Base-by-base conservation (phyloP, 495 filamentous ascomycete genomes). In the Chaetomium fimeti region DNA sequence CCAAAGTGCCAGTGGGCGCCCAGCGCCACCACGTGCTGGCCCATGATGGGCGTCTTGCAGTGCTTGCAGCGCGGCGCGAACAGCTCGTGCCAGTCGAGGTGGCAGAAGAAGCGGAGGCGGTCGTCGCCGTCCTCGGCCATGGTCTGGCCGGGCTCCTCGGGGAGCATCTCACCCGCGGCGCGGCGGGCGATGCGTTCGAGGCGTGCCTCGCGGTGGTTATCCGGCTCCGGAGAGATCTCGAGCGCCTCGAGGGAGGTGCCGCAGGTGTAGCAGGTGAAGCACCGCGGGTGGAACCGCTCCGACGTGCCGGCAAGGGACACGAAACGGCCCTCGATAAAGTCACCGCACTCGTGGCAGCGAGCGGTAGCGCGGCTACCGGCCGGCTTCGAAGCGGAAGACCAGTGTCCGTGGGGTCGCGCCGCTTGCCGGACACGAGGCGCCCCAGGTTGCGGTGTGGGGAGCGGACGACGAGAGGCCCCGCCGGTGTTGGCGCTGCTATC, bases 31-130 rank as follows among this genome's bases (percentile, higher is more conserved):
- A 96, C 86, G 47, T 97, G 90, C 78, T 98, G 93, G 48, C 92
- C 91, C 73, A 98, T 90, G 69, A 99, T 99, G n/a, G 94, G 94
- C 28, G 94, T 99, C 77, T 90, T 94, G 82, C 94, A 99, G 76
- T 88, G 92, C 78, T 93, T 93, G 79, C 94, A 99, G 47, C 91
- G 86, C 20, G 94, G 94, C 60, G 90, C 92, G 75, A 90, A 98
- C 43, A 90, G 77, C 71, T 99, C 94, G 74, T 99, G 94, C 83
- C 92, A 99, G 79, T 99, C 94, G 24, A 99, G 84, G 74, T 98
- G 95, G 78, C 94, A 99, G 78, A 90, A 99, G 81, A 97, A 97
- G 29, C 93, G 88, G 57, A 90, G 77, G 27, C 82, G 77, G 13
- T 80, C 78, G 69, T 91, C 89, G 43, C 85, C 85, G 66, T 90